Evolutionary conservation across 495 filamentous ascomycete genomes (phyloP).

Genomic region (Hypoxylon rickii): DNA sequence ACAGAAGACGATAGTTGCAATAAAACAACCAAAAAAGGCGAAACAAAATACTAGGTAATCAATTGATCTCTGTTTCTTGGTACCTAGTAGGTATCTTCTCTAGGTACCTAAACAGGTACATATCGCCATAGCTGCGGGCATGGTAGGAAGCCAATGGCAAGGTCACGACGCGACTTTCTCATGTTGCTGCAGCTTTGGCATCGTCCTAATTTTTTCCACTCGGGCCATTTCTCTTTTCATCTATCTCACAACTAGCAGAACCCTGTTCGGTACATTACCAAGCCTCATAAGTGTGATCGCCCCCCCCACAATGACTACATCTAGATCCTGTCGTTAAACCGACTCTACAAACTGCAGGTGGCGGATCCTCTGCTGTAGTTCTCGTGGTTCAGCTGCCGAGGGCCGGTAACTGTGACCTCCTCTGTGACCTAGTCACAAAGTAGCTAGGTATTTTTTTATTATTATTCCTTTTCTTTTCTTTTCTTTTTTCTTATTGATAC

Average conservation of each 20-base stretch:
- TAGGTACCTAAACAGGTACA: too few relatives aligned
- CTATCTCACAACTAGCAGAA: conserved; percentile 12
- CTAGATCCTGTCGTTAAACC: conserved; percentile 36
- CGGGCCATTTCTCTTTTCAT: conserved; percentile 29
- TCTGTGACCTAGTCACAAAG: conserved; percentile 39
- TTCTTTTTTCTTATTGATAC: conserved; percentile 8
- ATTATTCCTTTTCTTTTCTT: conserved; percentile 9
- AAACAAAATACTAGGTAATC: neutral
- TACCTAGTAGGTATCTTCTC: too few relatives aligned
- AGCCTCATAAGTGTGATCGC: conserved; percentile 39
- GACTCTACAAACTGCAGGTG: conserved; percentile 30
- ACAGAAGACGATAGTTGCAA: neutral
- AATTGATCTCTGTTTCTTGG: too few relatives aligned
- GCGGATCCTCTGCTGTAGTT: conserved; percentile 31
- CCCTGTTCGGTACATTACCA: conserved; percentile 29
- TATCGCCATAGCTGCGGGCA: too few relatives aligned
- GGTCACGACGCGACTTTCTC: too few relatives aligned
- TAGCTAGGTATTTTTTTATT: conserved; percentile 12
- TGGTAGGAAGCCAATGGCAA: conserved; percentile 7
- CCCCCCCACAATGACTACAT: conserved; percentile 39
- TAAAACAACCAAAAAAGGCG: neutral
- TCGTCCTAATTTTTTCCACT: conserved; percentile 4
- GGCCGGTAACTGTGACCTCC: conserved; percentile 33
- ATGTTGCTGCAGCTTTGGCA: conserved; percentile 15
- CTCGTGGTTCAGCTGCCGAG: conserved; percentile 37